phyloP scores from a whole-genome alignment of 805 yeast genomes.

The Candida taoyuanica region DNA sequence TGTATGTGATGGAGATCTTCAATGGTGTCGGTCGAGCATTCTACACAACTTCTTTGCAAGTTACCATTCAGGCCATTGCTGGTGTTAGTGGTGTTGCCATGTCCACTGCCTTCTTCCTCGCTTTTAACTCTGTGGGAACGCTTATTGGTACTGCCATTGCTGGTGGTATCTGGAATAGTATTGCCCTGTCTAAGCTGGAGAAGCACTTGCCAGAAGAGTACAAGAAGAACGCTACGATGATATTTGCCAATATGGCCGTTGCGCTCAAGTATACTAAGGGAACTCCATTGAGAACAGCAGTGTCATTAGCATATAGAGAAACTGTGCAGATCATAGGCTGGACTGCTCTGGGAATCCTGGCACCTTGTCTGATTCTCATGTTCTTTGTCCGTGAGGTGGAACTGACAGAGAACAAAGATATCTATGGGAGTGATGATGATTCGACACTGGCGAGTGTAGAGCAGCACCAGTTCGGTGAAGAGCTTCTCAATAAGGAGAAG shows the following conservation, averaged over 20 bases:
- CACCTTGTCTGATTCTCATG: slow-evolving; percentile 27
- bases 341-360: slow-evolving; percentile 25
- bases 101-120: slow-evolving; percentile 29
- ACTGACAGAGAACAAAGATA: slow-evolving; percentile 22
- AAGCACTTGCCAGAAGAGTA: slow-evolving; percentile 21
- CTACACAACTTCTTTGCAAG: slow-evolving; percentile 24
- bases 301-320: slow-evolving; percentile 29
- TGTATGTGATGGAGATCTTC: slow-evolving; percentile 22
- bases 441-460: neutral
- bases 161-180: slow-evolving; percentile 27
- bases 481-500: slow-evolving; percentile 5
- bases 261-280: slow-evolving; percentile 26
- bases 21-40: slow-evolving; percentile 28
- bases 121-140: slow-evolving; percentile 26
- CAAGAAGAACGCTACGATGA: slow-evolving; percentile 19
- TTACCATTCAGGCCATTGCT: slow-evolving; percentile 27
- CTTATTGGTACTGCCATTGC: slow-evolving; percentile 27
- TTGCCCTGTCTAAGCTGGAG: slow-evolving; percentile 17
- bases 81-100: slow-evolving; percentile 27
- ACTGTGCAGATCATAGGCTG: slow-evolving; percentile 29
- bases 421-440: slow-evolving; percentile 17
- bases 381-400: slow-evolving; percentile 24
- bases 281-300: slow-evolving; percentile 24
- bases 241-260: slow-evolving; percentile 21
- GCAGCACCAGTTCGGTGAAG: neutral